phyloP scores from a whole-genome alignment of 2,329 filamentous ascomycete genomes.

The Phymatotrichopsis omnivora region DNA sequence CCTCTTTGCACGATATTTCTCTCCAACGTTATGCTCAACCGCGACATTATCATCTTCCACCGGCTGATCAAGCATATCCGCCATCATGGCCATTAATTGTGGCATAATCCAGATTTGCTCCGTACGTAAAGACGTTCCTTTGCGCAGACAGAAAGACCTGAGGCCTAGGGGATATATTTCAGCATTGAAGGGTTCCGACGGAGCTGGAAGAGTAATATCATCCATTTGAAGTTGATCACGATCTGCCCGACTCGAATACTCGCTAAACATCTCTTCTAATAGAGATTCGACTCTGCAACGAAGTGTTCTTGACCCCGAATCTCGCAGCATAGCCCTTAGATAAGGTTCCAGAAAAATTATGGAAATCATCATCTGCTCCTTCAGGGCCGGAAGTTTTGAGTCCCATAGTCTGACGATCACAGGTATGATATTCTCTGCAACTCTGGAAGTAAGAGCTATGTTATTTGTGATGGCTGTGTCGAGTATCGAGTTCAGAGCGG shows the following conservation, averaged over 20 bases:
- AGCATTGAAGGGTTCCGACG: constrained; percentile 41
- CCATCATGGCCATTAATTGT: constrained; percentile 42
- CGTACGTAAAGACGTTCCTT: constrained; percentile 42
- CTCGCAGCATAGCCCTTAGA: constrained; percentile 39
- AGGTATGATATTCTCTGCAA: constrained; percentile 55
- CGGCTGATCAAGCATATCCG: constrained; percentile 48
- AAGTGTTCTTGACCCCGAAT: constrained; percentile 31
- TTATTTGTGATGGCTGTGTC: constrained; percentile 58
- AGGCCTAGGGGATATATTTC: constrained; percentile 44
- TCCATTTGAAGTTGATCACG: constrained; percentile 66
- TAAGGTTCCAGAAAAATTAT: constrained; percentile 55
- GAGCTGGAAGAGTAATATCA: constrained; percentile 53
- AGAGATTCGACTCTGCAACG: constrained; percentile 50
- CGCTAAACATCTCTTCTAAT: constrained; percentile 58
- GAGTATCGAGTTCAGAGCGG: constrained; percentile 62
- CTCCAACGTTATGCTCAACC: constrained; percentile 7
- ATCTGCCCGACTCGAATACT: constrained; percentile 64
- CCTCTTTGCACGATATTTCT: constrained; percentile 24
- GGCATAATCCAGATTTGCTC: constrained; percentile 33
- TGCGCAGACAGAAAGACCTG: constrained; percentile 48
- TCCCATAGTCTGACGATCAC: constrained; percentile 69
- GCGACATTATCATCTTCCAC: constrained; percentile 29
- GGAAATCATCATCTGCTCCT: constrained; percentile 52
- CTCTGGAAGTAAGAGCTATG: constrained; percentile 49
- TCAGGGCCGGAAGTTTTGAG: constrained; percentile 47